A percentile compares a stretch with the other conserved stretches of the same genome.
Conservation (phyloP, 306 rosid genomes). For the Castanopsis chinensis region DNA sequence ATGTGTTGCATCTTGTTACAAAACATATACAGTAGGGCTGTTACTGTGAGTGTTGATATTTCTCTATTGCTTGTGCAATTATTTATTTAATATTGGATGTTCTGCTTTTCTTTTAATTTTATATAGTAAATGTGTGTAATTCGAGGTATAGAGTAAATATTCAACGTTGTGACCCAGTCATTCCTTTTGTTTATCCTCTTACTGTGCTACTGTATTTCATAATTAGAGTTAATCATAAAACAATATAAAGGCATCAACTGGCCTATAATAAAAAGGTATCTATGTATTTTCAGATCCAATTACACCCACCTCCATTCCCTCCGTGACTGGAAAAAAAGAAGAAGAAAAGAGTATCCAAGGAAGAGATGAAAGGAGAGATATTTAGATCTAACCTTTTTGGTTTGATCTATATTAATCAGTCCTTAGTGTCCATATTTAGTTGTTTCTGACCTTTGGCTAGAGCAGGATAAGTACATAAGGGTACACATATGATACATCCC, state of each 20-base stretch:
- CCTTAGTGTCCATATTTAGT: slow-evolving; percentile 28
- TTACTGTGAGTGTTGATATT: neutral
- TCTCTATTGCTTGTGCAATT: neutral
- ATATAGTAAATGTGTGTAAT: neutral
- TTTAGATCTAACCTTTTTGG: neutral
- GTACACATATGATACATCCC: slow-evolving; percentile 16
- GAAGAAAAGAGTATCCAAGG: neutral
- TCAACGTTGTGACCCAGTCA: neutral
- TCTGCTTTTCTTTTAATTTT: neutral
- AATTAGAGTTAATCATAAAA: neutral
- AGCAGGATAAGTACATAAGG: slow-evolving; percentile 12
- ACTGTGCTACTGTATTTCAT: neutral
- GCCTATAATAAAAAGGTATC: neutral
- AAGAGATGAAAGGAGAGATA: neutral
- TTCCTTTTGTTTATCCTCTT: neutral
- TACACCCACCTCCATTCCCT: too few species aligned
- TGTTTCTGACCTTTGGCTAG: slow-evolving; percentile 26
- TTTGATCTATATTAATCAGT: neutral
- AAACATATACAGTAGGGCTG: neutral
- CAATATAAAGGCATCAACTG: neutral
- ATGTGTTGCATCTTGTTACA: neutral
- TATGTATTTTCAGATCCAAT: too few species aligned
- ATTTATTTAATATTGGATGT: neutral
- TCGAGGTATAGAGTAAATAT: neutral
- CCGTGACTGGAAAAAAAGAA: neutral